Base-by-base conservation (phyloP, 768 basidiomycete species). In the Piloderma croceum region DNA sequence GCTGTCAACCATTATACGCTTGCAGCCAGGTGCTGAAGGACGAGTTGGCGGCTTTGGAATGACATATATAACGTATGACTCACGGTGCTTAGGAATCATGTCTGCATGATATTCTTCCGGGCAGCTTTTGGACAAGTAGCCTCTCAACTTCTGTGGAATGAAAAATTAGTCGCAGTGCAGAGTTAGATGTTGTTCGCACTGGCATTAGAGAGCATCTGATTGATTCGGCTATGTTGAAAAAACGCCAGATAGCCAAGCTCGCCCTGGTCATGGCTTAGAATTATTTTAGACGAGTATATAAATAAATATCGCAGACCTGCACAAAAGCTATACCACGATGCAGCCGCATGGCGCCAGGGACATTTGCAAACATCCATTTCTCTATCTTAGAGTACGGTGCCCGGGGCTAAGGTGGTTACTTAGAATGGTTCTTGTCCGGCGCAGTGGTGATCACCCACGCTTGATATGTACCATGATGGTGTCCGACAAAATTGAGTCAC, bases 1-100 rank as follows among this genome's bases (percentile, higher is more conserved):
- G 3, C 76, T 73, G 50, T 84, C 77, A 40, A 75, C 63, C 24
- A 83, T 73, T 15, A 81, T 69, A 27, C 82, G 69, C 56, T 80
- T 81, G 53, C 79, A 82, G 17, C 80, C 80, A 22, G 73, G 69
- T 31, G 71, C 76, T 77, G 36, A 6, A 25, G 13, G 34, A 11
- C 5, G 20, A 24, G 22, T 36, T 13, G 20, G 5, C 4, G 34
- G 19, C 10, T 42, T 10, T 39, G 24, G 7, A 31, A 7, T 18
- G 24, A 27, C n/a, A n/a, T n/a, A n/a, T n/a, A n/a, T n/a, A n/a
- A n/a, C n/a, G n/a, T n/a, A n/a, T n/a, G 45, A 54, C 73, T 31
- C 52, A 76, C 77, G 61, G 61, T 74, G 77, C 7, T 61, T 58
- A 4, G 81, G 81, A 40, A 70, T 71, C 35, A 83, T 54, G 31